Conservation (phyloP, 1,284 basidiomycete species). For the Fomitopsis pinicola region DNA sequence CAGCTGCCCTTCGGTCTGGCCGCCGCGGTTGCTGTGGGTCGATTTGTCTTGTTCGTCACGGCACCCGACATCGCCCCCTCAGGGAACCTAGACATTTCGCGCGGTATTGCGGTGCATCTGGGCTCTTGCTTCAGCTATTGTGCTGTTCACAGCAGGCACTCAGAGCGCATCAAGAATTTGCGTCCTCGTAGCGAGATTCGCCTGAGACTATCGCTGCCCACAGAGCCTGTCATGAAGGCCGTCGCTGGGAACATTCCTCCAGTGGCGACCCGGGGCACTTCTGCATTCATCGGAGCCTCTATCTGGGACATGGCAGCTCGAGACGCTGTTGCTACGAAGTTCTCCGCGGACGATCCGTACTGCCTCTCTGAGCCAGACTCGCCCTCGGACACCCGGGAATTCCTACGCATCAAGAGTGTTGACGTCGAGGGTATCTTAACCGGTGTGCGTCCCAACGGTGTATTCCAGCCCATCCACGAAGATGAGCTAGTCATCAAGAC, state of each 20-base stretch:
- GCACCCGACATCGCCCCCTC: conserved; percentile 74
- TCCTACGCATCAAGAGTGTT: conserved; percentile 41
- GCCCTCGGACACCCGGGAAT: conserved; percentile 36
- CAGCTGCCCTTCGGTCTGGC: conserved; percentile 53
- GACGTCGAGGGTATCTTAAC: conserved; percentile 35
- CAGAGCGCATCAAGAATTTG: conserved; percentile 36
- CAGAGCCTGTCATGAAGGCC: conserved; percentile 53
- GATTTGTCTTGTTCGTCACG: conserved; percentile 67
- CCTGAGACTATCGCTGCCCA: conserved; percentile 48
- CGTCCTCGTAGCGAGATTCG: conserved; percentile 41
- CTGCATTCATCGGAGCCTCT: conserved; percentile 37
- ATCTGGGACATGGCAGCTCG: conserved; percentile 47
- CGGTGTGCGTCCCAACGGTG: conserved; percentile 18
- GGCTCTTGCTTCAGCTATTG: conserved; percentile 59
- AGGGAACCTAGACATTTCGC: conserved; percentile 59
- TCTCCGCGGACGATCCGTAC: conserved; percentile 58
- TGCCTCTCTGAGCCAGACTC: conserved; percentile 46
- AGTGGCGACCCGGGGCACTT: conserved; percentile 24
- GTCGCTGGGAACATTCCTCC: conserved; percentile 37
- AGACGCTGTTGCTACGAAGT: conserved; percentile 58
- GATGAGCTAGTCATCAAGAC: conserved; percentile 22
- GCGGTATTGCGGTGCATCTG: conserved; percentile 68
- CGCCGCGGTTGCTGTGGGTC: conserved; percentile 55
- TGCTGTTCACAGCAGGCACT: conserved; percentile 47
- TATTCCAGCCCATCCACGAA: conserved; percentile 4